Evolutionary conservation across 345 rosid genomes (phyloP), one percentile per base, ranked within the genome.

Genomic region (Melaleuca alternifolia): DNA sequence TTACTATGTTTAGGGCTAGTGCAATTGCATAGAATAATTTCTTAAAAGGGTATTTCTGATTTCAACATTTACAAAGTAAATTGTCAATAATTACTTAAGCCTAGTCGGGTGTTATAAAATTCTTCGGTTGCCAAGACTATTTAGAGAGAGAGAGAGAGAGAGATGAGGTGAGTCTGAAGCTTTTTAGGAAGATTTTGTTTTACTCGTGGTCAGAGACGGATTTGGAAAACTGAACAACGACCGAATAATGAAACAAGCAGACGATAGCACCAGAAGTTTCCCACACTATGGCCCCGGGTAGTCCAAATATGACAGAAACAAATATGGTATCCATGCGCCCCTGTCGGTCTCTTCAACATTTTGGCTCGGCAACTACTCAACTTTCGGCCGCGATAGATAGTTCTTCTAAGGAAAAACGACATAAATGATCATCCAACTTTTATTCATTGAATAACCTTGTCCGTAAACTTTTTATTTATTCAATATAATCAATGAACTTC

Each of bases 391-490:
- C 0, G n/a, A n/a, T n/a, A 12, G 11, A 59, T 3, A 6, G 0
- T 6, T 59, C 15, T 59, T 6, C 2, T 1, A n/a, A 59, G 33
- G 7, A n/a, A 59, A 59, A n/a, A n/a, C 1, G 0, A 59, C 16
- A 59, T 2, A 12, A 11, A 12, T 59, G 4, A 0, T n/a, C 16
- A 12, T n/a, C 12, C 0, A 59, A n/a, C 4, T 59, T 59, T 11
- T n/a, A 4, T n/a, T 0, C 0, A 12, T 0, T n/a, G 12, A 0
- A 0, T 0, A 2, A n/a, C 26, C 2, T n/a, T 0, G 26, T 59
- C 26, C 0, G 1, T 57, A 0, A 0, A 57, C 30, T 57, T 57
- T 57, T 2, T 11, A 57, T 26, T 57, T 57, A 5, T 57, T 24
- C 6, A 57, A 11, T 26, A 3, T 57, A 24, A 14, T 56, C 4